Percentiles rank a stretch among this genome's conserved stretches.
These are phyloP conservation scores for Stentor coeruleus DNA, from an alignment of 73 alveolate species.

Conservation along the genomic window DNA sequence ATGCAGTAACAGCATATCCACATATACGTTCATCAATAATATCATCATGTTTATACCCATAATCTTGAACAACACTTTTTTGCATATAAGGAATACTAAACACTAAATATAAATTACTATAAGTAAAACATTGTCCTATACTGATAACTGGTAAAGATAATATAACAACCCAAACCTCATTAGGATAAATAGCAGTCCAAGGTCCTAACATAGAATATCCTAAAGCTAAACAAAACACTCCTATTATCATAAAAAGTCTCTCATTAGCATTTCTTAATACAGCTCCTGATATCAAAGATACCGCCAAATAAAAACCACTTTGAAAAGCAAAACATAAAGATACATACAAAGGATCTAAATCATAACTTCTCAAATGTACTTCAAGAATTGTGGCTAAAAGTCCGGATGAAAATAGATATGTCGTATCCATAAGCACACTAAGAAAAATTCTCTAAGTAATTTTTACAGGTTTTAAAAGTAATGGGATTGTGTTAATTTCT, in stretches of 20 bases:
- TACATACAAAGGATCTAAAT: background rate
- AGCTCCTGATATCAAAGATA: background rate
- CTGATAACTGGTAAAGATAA: background rate
- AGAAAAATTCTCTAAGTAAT: background rate
- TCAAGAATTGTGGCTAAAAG: background rate
- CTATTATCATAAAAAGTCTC: background rate
- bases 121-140: background rate
- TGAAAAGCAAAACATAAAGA: background rate
- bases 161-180: background rate
- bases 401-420: background rate
- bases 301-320: background rate
- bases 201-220: conserved; percentile 10
- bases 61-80: background rate
- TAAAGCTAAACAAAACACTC: background rate
- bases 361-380: background rate
- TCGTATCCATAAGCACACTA: background rate
- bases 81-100: background rate
- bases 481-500: background rate
- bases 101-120: too few species aligned
- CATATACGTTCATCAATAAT: background rate
- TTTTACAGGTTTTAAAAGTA: background rate
- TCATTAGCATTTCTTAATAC: background rate
- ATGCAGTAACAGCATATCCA: background rate
- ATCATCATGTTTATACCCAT: background rate
- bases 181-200: background rate